Evolutionary conservation across 225 moss, liverwort and hornwort genomes (phyloP), one percentile per base, ranked within the genome.

Genomic region (Thuidium tamariscinum): DNA sequence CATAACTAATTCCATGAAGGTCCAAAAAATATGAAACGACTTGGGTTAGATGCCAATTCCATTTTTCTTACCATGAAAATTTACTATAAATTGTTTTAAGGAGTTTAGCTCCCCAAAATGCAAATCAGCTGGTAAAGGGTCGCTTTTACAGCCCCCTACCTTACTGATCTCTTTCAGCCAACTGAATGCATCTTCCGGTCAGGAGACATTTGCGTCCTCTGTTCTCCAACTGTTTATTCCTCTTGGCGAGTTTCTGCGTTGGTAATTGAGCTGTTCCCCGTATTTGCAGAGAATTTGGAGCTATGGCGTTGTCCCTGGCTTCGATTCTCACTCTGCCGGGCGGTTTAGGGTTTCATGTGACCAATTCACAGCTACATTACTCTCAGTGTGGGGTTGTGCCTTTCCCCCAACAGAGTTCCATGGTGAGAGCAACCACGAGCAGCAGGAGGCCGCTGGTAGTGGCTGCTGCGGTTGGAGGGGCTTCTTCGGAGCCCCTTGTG

Each of bases 301-400:
- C 73, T 52, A 92, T 92, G 91, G 73, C 88, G 72, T 80, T 88
- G 84, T 66, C 86, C 64, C 72, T 80, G 86, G 59, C 52, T 27
- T 81, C 81, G 34, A 77, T 86, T 76, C 81, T 87, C 48, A 49
- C 84, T 41, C 21, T 65, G 83, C n/a, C 75, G 48, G 69, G 79
- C 61, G 12, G 41, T 23, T 39, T 61, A 16, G 80, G 86, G 61
- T 81, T 81, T 42, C 80, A 49, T 59, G 64, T 6, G 18, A 80
- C 29, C 55, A 42, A 34, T 41, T 77, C 85, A 2, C 83, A 74
- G 49, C 69, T 80, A 76, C 57, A 63, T 25, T 77, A 48, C 34
- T 76, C 80, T 18, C 19, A 52, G 34, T 72, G 81, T 77, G 81
- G 41, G 13, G 62, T 67, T 59, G 59, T 37, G 32, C 71, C 89